Evolutionary conservation across 345 rosid species (phyloP).

Genomic region (Populus simonii): DNA sequence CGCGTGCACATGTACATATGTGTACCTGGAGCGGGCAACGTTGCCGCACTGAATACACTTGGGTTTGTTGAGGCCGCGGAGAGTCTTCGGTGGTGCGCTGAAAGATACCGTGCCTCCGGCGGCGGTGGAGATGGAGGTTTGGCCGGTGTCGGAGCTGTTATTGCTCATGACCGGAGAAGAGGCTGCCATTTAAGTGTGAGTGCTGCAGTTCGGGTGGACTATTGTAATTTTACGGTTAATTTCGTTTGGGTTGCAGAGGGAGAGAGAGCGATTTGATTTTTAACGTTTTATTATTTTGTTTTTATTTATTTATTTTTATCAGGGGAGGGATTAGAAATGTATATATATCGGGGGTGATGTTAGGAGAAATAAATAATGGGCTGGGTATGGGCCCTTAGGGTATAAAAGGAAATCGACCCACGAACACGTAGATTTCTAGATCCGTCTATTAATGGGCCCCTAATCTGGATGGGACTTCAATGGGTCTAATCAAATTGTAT

Average conservation of each 20-base stretch:
- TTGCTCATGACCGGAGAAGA: conserved; percentile 22
- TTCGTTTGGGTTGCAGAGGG: neutral
- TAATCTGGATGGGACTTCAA: neutral
- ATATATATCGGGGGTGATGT: neutral
- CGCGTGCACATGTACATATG: neutral
- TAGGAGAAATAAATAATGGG: neutral
- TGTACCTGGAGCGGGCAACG: conserved; percentile 92
- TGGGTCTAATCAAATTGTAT: neutral
- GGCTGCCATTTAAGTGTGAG: conserved; percentile 16
- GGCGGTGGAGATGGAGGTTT: neutral
- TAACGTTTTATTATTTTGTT: neutral
- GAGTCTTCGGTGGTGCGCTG: conserved; percentile 56
- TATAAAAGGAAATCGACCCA: neutral
- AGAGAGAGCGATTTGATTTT: neutral
- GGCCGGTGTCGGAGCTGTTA: conserved; percentile 15
- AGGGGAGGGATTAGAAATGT: neutral
- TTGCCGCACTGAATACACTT: conserved; percentile 96
- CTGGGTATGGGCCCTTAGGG: neutral
- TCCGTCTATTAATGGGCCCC: neutral
- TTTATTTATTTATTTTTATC: neutral
- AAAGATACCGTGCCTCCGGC: neutral
- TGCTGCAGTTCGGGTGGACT: neutral
- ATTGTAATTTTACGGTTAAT: neutral
- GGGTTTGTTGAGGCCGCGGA: conserved; percentile 95
- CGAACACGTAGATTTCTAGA: neutral